Evolutionary conservation across 75 land plant genomes (phyloP), one percentile per base, ranked within the genome.

Genomic region (Pseudotsuga menziesii): DNA sequence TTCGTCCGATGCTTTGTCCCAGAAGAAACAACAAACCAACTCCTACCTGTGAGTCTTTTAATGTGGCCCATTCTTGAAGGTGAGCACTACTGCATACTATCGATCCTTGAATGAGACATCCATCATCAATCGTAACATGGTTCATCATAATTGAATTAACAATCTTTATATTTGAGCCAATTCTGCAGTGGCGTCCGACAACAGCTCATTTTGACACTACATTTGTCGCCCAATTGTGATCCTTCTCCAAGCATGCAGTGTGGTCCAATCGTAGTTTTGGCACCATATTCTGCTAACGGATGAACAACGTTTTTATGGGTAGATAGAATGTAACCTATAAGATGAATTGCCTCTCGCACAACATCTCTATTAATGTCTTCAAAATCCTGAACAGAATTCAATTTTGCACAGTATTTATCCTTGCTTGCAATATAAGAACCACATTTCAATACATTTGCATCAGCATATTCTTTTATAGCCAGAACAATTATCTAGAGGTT

Each of bases 61-160:
- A 76, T 3, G 77, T 73, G 60, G 74, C 92, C 35, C 92, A 98
- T 67, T 97, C 99, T 80, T 94, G 98, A 56, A 97, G 81, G 39
- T 92, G 88, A 67, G 82, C 95, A 80, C 94, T 94, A 78, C 95
- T 94, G 90, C 98, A 94, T 32, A 97, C 79, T 11, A 94, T 85
- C 56, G 98, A 92, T 26, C 89, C 89, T 84, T 97, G 99, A 76
- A 97, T 79, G 26, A 82, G 82, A 78, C 99, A 91, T 17, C 95
- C 95, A 84, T 97, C 99, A 20, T 88, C 95, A 64, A 97, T 85
- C 0, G 89, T 94, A 3, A 92, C 98, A 82, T 94, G 91, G 78
- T 97, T 83, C 99, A 97, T 97, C n/a, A 97, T 92, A 27, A 94
- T 88, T 12, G 98, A 97, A 79, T 92, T 97, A 32, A 88, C 92